Evolutionary conservation across 441 rosid genomes (phyloP).

Genomic region (Melastoma candidum): DNA sequence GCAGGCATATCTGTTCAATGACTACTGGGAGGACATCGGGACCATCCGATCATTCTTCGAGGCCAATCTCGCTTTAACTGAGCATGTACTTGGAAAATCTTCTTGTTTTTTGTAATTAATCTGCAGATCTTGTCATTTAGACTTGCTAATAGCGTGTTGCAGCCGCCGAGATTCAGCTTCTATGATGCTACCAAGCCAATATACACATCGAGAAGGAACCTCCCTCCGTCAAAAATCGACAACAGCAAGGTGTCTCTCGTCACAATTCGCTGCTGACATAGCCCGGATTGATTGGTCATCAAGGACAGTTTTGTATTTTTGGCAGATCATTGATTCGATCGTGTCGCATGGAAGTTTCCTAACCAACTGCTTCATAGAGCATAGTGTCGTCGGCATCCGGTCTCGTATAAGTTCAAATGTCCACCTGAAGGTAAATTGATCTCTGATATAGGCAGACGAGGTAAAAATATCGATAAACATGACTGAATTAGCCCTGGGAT

Average conservation of each 20-base stretch:
- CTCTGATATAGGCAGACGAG: no score
- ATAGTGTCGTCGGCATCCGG: constrained; percentile 78
- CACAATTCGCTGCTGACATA: neutral
- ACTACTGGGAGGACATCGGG: constrained; percentile 95
- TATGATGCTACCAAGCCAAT: constrained; percentile 83
- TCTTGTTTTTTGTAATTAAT: neutral
- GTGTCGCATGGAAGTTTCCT: constrained; percentile 87
- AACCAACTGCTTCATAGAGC: constrained; percentile 57
- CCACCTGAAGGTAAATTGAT: constrained; percentile 49
- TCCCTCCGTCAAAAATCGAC: constrained; percentile 56
- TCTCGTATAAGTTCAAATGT: constrained; percentile 62
- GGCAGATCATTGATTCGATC: constrained; percentile 75
- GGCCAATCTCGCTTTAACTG: constrained; percentile 87
- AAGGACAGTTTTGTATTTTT: neutral
- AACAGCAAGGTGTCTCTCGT: constrained; percentile 43
- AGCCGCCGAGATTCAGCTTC: constrained; percentile 90
- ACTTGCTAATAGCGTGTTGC: constrained; percentile 16
- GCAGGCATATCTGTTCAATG: constrained; percentile 90
- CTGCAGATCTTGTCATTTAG: neutral
- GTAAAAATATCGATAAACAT: no score
- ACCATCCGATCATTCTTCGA: constrained; percentile 90
- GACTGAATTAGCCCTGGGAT: no score
- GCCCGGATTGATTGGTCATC: neutral
- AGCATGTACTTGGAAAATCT: constrained; percentile 49
- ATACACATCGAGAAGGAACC: constrained; percentile 53